Conservation (phyloP, 495 filamentous ascomycete genomes). For the Lasiosphaeria hispida region DNA sequence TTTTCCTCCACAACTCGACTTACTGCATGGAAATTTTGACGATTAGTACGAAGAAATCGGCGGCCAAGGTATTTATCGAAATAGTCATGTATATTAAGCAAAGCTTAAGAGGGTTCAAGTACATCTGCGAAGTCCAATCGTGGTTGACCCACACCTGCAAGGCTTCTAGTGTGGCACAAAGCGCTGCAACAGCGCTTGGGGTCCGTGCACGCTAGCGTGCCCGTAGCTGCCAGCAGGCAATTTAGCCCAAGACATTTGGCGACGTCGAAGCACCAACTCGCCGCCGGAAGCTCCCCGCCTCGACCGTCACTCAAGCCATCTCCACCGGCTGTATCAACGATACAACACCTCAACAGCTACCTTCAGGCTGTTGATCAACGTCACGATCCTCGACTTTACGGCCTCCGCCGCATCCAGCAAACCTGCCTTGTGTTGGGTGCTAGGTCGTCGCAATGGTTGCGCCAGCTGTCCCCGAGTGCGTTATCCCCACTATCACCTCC, state of each 20-base stretch:
- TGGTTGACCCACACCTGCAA: no score
- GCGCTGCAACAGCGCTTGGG: not conserved
- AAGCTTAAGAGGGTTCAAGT: no score
- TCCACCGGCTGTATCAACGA: not conserved
- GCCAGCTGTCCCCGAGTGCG: slow-evolving; percentile 87
- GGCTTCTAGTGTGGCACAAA: slow-evolving; percentile 6
- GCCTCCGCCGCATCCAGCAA: not conserved
- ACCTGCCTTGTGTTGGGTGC: slow-evolving; percentile 6
- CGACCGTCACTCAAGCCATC: not conserved
- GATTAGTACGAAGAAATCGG: no score
- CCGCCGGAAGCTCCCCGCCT: no score
- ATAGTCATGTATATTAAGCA: no score
- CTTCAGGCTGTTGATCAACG: no score
- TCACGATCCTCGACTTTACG: not conserved
- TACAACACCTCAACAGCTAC: not conserved
- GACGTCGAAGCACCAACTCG: not conserved
- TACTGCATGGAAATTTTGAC: no score
- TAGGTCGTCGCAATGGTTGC: slow-evolving; percentile 65
- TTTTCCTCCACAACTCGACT: no score
- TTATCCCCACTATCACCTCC: slow-evolving; percentile 24
- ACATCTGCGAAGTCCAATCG: no score
- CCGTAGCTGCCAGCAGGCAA: slow-evolving; percentile 3
- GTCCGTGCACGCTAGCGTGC: slow-evolving; percentile 4
- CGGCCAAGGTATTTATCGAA: no score
- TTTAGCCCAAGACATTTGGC: not conserved